Conservation (phyloP, 2,329 filamentous ascomycete genomes). For the Aspergillus fijiensis region DNA sequence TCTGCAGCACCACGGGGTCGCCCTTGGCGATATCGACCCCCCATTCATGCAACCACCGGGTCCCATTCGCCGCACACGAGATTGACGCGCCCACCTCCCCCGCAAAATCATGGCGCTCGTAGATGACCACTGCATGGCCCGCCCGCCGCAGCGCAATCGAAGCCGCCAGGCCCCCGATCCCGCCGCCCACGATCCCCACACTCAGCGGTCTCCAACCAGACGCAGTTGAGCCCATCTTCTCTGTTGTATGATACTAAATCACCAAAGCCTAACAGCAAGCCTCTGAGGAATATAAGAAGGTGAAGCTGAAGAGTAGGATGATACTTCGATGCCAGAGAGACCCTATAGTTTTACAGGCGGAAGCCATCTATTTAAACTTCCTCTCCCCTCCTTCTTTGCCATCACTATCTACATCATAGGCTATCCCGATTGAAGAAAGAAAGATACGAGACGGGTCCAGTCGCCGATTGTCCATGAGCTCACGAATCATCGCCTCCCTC, state of each 20-base stretch:
- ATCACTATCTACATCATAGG: not conserved
- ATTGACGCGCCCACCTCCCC: conserved; percentile 68
- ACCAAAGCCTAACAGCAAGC: not conserved
- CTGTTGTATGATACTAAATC: conserved; percentile 8
- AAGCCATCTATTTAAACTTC: not conserved
- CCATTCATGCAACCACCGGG: conserved; percentile 69
- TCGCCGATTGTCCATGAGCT: not conserved
- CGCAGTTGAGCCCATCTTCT: conserved; percentile 17
- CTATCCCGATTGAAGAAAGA: not conserved
- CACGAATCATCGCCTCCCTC: not conserved
- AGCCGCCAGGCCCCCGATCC: conserved; percentile 54
- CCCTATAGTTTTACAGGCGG: not conserved
- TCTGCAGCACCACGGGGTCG: conserved; percentile 63
- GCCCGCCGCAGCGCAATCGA: conserved; percentile 54
- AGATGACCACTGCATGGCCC: conserved; percentile 61
- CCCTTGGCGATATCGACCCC: conserved; percentile 63
- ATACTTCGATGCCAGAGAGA: no score
- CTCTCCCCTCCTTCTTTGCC: not conserved
- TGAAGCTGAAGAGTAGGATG: no score
- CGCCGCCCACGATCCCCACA: conserved; percentile 52
- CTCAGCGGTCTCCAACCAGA: conserved; percentile 48
- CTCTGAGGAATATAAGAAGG: not conserved
- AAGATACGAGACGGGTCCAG: not conserved
- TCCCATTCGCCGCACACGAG: conserved; percentile 68
- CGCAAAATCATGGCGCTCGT: conserved; percentile 65